A percentile compares a stretch with the other conserved stretches of the same genome.
These are phyloP conservation scores for Alloteropsis semialata DNA, from an alignment of 176 grass and related monocot genomes.

Conservation along the genomic window DNA sequence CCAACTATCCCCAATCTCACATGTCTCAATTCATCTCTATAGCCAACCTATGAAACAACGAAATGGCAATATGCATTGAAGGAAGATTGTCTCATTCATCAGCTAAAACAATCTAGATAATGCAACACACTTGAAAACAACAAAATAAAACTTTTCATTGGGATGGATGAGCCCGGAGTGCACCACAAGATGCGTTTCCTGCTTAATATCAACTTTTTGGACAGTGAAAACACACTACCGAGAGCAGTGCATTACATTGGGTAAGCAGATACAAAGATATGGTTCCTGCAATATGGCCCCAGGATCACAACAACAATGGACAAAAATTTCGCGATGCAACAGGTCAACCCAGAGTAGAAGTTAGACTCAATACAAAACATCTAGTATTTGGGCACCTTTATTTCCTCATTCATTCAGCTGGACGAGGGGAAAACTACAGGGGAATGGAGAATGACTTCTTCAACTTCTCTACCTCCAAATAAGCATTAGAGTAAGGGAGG, in stretches of 20 bases:
- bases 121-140: too few species aligned
- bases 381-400: constrained; percentile 38
- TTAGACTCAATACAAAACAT: constrained; percentile 37
- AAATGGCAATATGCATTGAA: too few species aligned
- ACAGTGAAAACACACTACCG: too few species aligned
- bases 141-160: too few species aligned
- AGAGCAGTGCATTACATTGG: not conserved
- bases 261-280: not conserved
- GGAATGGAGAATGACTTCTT: constrained; percentile 67
- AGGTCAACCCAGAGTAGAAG: constrained; percentile 24
- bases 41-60: too few species aligned
- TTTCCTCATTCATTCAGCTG: constrained; percentile 36
- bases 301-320: constrained; percentile 27
- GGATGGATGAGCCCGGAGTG: too few species aligned
- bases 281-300: constrained; percentile 3
- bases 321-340: not conserved
- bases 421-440: constrained; percentile 28
- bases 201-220: not conserved
- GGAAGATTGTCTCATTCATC: too few species aligned
- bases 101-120: too few species aligned
- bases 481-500: constrained; percentile 85
- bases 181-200: too few species aligned
- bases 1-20: too few species aligned
- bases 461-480: constrained; percentile 96
- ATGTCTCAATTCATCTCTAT: too few species aligned